phyloP scores from a whole-genome alignment of 2,329 filamentous ascomycete genomes.

The Pseudogymnoascus sp. region DNA sequence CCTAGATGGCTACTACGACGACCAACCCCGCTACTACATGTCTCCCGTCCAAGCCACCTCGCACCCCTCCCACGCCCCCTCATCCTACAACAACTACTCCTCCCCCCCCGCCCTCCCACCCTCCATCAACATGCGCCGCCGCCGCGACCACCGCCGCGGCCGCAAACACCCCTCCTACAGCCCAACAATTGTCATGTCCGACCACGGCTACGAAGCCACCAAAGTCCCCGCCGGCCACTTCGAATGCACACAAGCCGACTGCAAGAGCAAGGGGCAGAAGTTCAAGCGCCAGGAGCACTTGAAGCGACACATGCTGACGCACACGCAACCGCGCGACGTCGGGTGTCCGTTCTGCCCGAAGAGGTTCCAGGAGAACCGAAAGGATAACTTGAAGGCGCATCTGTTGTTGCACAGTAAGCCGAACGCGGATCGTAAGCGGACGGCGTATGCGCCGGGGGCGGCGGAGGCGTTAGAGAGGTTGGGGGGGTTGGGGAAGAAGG shows the following conservation, averaged over 20 bases:
- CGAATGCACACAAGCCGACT: slow-evolving; percentile 34
- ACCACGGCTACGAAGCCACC: slow-evolving; percentile 8
- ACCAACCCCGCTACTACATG: slow-evolving; percentile 5
- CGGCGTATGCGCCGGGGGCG: not conserved
- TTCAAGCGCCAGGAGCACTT: slow-evolving; percentile 42
- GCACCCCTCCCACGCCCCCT: slow-evolving; percentile 14
- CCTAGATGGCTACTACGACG: not conserved
- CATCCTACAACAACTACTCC: not conserved
- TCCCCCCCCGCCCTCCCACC: slow-evolving; percentile 12
- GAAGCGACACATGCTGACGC: slow-evolving; percentile 39
- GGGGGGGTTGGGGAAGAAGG: slow-evolving; percentile 17
- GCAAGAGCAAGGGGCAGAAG: slow-evolving; percentile 27
- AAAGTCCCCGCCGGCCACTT: slow-evolving; percentile 2
- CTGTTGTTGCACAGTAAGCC: slow-evolving; percentile 15
- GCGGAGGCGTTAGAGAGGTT: slow-evolving; percentile 19
- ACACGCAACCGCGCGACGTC: slow-evolving; percentile 17
- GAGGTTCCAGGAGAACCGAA: slow-evolving; percentile 15
- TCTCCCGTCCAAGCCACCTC: slow-evolving; percentile 17
- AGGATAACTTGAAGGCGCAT: slow-evolving; percentile 22
- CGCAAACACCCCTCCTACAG: not conserved
- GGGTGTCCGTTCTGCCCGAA: slow-evolving; percentile 19
- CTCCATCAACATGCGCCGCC: slow-evolving; percentile 1
- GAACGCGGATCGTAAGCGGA: not conserved
- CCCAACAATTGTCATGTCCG: slow-evolving; percentile 13
- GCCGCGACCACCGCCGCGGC: not conserved